Percentiles rank a stretch among this genome's conserved stretches.
Conservation (phyloP, 75 land plant genomes). For the Ceratopteris richardii region DNA sequence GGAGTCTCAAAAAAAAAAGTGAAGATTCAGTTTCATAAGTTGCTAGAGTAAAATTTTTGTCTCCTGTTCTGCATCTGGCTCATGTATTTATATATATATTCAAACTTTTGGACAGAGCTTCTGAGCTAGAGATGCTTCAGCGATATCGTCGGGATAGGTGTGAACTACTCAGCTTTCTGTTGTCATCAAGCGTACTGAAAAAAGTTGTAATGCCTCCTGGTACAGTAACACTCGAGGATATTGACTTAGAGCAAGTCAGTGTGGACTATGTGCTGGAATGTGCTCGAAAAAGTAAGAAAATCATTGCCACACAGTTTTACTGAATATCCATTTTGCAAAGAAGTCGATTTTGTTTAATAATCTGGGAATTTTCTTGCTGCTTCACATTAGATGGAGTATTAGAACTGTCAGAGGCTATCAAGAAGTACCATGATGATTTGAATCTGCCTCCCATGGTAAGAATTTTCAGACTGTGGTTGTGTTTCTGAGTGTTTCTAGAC, state of each 20-base stretch:
- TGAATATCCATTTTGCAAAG: neutral
- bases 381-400: conserved; percentile 57
- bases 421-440: conserved; percentile 67
- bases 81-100: too few species aligned
- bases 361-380: too few species aligned
- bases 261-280: conserved; percentile 83
- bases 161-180: conserved; percentile 68
- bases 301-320: neutral
- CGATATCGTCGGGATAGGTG: conserved; percentile 81
- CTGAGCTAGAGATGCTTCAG: conserved; percentile 60
- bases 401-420: conserved; percentile 89
- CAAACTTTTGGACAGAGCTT: conserved; percentile 40
- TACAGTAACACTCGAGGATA: conserved; percentile 80
- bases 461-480: too few species aligned
- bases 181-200: conserved; percentile 78
- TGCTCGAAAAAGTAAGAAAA: conserved; percentile 67
- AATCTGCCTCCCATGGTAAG: conserved; percentile 60
- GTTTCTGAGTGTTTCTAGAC: neutral
- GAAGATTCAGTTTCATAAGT: too few species aligned
- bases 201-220: conserved; percentile 97
- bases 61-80: too few species aligned
- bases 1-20: too few species aligned
- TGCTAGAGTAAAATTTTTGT: too few species aligned
- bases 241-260: conserved; percentile 91
- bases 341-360: neutral